Percentiles rank a stretch among this genome's conserved stretches.
phyloP scores from a whole-genome alignment of 371 early-diverging fungal genomes.

The Saksenaea vasiformis region DNA sequence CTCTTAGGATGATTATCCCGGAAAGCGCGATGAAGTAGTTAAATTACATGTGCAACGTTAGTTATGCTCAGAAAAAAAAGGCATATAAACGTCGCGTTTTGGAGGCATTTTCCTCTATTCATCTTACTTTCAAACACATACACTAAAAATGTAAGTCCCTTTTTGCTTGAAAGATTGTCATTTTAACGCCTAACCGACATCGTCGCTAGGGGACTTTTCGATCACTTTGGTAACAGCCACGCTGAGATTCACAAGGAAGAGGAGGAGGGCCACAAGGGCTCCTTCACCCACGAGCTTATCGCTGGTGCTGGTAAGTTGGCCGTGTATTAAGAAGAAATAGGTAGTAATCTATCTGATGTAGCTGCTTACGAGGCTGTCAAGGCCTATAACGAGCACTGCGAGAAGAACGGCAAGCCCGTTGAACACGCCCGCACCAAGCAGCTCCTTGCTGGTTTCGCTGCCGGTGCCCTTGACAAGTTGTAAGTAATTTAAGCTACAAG shows the following conservation, averaged over 20 bases:
- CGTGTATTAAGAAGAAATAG: neutral
- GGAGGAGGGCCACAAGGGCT: constrained; percentile 16
- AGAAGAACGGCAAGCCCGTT: constrained; percentile 38
- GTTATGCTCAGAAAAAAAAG: neutral
- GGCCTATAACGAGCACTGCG: constrained; percentile 45
- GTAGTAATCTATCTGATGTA: neutral
- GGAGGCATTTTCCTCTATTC: neutral
- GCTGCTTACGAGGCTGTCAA: constrained; percentile 41
- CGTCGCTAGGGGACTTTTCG: constrained; percentile 9
- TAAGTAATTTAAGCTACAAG: constrained; percentile 9
- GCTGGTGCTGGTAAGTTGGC: constrained; percentile 30
- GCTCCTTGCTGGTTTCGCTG: constrained; percentile 51
- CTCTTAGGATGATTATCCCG: neutral
- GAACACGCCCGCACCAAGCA: constrained; percentile 46
- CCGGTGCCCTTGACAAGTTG: constrained; percentile 48
- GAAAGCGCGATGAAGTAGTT: neutral
- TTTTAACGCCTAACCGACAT: neutral
- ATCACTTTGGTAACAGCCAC: constrained; percentile 7
- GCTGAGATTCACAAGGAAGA: constrained; percentile 9
- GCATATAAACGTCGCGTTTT: neutral
- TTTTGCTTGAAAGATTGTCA: no score
- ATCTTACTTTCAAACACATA: neutral
- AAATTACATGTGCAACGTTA: neutral
- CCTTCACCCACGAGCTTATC: constrained; percentile 26
- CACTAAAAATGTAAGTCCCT: neutral